Evolutionary conservation across 108 stramenopile genomes (phyloP), one percentile per base, ranked within the genome.

Genomic region (Nitzschia palea): DNA sequence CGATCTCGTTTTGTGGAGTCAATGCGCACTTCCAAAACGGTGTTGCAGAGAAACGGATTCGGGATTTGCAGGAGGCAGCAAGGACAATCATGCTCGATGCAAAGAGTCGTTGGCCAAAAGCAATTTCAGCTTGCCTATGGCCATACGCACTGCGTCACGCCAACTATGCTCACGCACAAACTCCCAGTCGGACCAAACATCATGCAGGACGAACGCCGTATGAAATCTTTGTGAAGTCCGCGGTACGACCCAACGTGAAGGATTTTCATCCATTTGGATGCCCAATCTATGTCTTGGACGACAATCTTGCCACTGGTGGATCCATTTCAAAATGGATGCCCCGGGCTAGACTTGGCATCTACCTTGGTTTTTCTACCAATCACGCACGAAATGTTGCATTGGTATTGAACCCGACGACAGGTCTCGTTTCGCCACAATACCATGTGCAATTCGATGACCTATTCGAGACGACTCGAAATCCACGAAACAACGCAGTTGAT

Each of bases 1-100:
- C 45, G 12, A 58, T 74, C 28, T 37, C 53, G 4, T 80, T 80
- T 40, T 55, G 62, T 44, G 80, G 78, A 0, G 74, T 77, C 29
- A 65, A 74, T 30, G 77, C 80, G 0, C 79, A 85, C 44, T 76
- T 77, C 70, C 80, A 85, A 37, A 85, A 85, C 57, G 80, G 71
- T 0, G 48, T 76, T 20, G 81, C 81, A 10, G 80, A 81, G 45
- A 64, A 70, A 25, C 26, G 62, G 29, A 79, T 81, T 44, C 28
- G 50, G 2, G 81, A 78, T 12, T 15, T 86, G 23, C 63, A 56
- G 28, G 47, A 32, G 2, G 23, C 29, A 55, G 80, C 77, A 10
- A 17, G 83, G 4, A 31, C 69, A 4, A 44, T 65, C 22, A 52
- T 84, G 65, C 15, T 84, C 0, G 73, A 77, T 42, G 63, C 66